These are phyloP conservation scores for Ganoderma lucidum DNA, from an alignment of 1,284 basidiomycete species.

Conservation along the genomic window DNA sequence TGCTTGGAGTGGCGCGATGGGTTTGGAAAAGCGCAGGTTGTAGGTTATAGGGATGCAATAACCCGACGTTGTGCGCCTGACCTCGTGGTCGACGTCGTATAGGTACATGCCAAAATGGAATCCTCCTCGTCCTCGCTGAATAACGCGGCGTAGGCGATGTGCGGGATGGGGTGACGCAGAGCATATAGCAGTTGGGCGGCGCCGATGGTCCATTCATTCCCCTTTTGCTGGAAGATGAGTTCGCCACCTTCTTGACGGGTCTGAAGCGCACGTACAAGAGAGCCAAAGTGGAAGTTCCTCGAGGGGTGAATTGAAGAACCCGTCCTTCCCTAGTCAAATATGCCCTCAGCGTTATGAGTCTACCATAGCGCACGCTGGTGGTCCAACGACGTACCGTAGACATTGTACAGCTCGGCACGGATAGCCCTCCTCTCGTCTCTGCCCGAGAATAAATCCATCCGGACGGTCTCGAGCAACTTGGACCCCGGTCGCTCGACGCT, in stretches of 20 bases:
- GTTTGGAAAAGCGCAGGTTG: conserved; percentile 42
- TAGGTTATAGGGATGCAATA: conserved; percentile 54
- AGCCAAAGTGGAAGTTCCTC: conserved; percentile 42
- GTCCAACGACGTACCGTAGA: conserved; percentile 32
- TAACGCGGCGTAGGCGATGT: conserved; percentile 46
- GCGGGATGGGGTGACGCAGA: conserved; percentile 10
- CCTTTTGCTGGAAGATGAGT: conserved; percentile 45
- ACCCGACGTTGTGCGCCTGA: conserved; percentile 47
- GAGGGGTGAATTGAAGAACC: conserved; percentile 53
- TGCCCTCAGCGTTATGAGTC: conserved; percentile 29
- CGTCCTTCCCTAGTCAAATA: conserved; percentile 35
- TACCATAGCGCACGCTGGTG: conserved; percentile 31
- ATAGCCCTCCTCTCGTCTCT: conserved; percentile 18
- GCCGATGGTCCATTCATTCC: conserved; percentile 41
- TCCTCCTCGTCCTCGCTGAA: conserved; percentile 36
- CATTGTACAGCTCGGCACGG: conserved; percentile 38
- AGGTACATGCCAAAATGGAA: no score
- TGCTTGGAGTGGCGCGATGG: background rate
- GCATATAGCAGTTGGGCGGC: conserved; percentile 33
- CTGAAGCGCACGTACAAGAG: conserved; percentile 50
- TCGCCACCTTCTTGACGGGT: conserved; percentile 49
- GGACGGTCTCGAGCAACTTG: conserved; percentile 25
- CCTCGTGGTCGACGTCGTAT: conserved; percentile 53
- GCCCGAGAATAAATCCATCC: conserved; percentile 26
- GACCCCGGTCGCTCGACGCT: conserved; percentile 14